A percentile compares a stretch with the other conserved stretches of the same genome.
phyloP scores from a whole-genome alignment of 2,329 filamentous ascomycete species.

The Ascosphaera apis region DNA sequence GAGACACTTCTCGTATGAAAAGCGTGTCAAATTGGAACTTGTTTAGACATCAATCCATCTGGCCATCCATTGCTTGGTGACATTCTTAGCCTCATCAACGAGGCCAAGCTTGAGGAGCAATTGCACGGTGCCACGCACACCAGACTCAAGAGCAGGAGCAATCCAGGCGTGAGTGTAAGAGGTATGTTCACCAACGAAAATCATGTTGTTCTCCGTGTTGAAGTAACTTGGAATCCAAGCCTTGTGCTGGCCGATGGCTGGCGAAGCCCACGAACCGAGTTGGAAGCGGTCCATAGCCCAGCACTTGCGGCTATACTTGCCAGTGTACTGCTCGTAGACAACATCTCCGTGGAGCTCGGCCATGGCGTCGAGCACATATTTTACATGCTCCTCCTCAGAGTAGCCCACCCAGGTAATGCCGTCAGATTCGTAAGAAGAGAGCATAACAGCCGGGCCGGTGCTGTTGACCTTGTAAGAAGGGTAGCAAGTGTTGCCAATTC shows the following conservation, averaged over 20 bases:
- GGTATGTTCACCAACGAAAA: conserved; percentile 17
- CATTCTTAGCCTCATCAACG: conserved; percentile 43
- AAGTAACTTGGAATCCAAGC: conserved; percentile 15
- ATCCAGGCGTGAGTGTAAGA: conserved; percentile 15
- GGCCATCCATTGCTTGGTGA: conserved; percentile 43
- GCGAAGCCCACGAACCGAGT: conserved; percentile 12
- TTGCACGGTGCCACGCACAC: conserved; percentile 12
- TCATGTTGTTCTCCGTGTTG: conserved; percentile 13
- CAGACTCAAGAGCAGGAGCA: conserved; percentile 9
- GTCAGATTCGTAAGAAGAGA: conserved; percentile 10
- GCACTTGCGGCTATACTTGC: conserved; percentile 13
- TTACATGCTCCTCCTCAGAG: conserved; percentile 10
- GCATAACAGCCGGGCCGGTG: conserved; percentile 14
- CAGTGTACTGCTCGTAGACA: conserved; percentile 11
- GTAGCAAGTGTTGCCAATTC: conserved; percentile 15
- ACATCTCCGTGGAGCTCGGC: conserved; percentile 11
- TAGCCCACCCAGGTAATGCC: conserved; percentile 13
- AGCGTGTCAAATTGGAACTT: too few species aligned
- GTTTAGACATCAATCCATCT: conserved; percentile 26
- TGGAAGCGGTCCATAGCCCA: conserved; percentile 13
- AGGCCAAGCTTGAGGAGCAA: conserved; percentile 31
- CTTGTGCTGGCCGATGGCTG: conserved; percentile 13
- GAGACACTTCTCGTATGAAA: too few species aligned
- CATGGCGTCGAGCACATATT: conserved; percentile 11
- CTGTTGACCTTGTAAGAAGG: conserved; percentile 16